A percentile compares a stretch with the other conserved stretches of the same genome.
phyloP scores from a whole-genome alignment of 495 filamentous ascomycete species.

The Tetracladium setigerum region DNA sequence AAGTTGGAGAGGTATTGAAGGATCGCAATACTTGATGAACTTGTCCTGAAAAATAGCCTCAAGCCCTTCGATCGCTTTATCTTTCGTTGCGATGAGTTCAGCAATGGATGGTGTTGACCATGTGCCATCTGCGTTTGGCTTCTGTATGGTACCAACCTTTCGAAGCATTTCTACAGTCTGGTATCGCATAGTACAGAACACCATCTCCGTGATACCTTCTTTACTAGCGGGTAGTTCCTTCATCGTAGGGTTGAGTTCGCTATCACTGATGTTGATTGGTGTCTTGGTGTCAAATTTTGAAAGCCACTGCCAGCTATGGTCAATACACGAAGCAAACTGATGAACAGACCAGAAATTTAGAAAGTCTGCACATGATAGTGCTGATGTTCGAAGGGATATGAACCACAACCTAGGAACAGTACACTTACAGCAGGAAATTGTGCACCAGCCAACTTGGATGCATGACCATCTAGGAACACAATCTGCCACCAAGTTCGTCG shows the following conservation, averaged over 20 bases:
- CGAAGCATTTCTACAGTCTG: slow-evolving; percentile 41
- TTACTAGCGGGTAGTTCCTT: slow-evolving; percentile 33
- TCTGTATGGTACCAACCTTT: slow-evolving; percentile 19
- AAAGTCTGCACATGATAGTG: slow-evolving; percentile 24
- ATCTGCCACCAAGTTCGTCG: slow-evolving; percentile 58
- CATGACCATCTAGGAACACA: slow-evolving; percentile 43
- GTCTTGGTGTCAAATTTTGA: slow-evolving; percentile 33
- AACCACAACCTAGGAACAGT: slow-evolving; percentile 28
- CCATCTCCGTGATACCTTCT: slow-evolving; percentile 49
- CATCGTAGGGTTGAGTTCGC: slow-evolving; percentile 35
- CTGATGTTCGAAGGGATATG: slow-evolving; percentile 50
- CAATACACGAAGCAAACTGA: slow-evolving; percentile 29
- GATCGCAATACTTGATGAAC: slow-evolving; percentile 50
- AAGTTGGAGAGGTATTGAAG: slow-evolving; percentile 52
- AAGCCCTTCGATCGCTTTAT: slow-evolving; percentile 37
- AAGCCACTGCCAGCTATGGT: slow-evolving; percentile 47
- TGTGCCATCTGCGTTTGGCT: slow-evolving; percentile 34
- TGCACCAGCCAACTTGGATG: slow-evolving; percentile 55
- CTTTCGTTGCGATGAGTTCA: slow-evolving; percentile 40
- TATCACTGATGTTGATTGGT: slow-evolving; percentile 35
- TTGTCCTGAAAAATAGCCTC: slow-evolving; percentile 35
- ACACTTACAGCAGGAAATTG: slow-evolving; percentile 36
- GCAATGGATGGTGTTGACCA: slow-evolving; percentile 26
- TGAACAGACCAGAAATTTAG: too few relatives aligned
- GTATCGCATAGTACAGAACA: slow-evolving; percentile 46